phyloP scores from a whole-genome alignment of 2,329 filamentous ascomycete species.

The Talaromyces sp. region DNA sequence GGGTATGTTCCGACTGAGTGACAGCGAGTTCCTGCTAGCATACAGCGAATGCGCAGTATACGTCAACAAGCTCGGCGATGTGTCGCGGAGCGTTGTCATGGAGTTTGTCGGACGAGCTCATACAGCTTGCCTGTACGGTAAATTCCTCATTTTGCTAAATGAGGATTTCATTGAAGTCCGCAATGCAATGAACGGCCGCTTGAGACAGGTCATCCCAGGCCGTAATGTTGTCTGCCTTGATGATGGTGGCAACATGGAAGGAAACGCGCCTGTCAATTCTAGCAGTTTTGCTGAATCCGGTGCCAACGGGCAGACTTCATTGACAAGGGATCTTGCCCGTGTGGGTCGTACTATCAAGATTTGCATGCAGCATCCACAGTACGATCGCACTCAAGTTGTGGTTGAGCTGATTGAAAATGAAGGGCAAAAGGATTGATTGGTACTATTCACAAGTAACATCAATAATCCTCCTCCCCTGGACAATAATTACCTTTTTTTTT shows the following conservation, averaged over 20 bases:
- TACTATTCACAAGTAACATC: not conserved
- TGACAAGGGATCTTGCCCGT: slow-evolving; percentile 26
- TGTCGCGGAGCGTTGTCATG: slow-evolving; percentile 92
- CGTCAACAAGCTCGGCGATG: slow-evolving; percentile 95
- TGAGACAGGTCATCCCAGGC: slow-evolving; percentile 91
- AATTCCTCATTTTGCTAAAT: slow-evolving; percentile 90
- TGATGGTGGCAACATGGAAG: slow-evolving; percentile 54
- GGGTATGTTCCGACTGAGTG: slow-evolving; percentile 93
- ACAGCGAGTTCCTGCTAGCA: slow-evolving; percentile 85
- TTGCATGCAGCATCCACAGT: slow-evolving; percentile 88
- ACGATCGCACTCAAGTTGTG: slow-evolving; percentile 78
- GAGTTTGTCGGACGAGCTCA: slow-evolving; percentile 95
- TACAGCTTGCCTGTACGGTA: slow-evolving; percentile 81
- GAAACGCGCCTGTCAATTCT: slow-evolving; percentile 26
- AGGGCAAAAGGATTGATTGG: slow-evolving; percentile 62
- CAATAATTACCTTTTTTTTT: not conserved
- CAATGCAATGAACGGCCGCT: slow-evolving; percentile 89
- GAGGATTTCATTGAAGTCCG: slow-evolving; percentile 95
- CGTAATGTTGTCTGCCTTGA: slow-evolving; percentile 87
- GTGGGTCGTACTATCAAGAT: slow-evolving; percentile 78
- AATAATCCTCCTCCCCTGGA: not conserved
- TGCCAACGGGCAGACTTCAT: slow-evolving; percentile 17
- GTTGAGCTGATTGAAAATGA: slow-evolving; percentile 91
- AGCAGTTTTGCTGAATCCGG: slow-evolving; percentile 35
- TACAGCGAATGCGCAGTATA: slow-evolving; percentile 98